Evolutionary conservation across 495 filamentous ascomycete species (phyloP), one percentile per base, ranked within the genome.

Genomic region (Daldinia childiae): DNA sequence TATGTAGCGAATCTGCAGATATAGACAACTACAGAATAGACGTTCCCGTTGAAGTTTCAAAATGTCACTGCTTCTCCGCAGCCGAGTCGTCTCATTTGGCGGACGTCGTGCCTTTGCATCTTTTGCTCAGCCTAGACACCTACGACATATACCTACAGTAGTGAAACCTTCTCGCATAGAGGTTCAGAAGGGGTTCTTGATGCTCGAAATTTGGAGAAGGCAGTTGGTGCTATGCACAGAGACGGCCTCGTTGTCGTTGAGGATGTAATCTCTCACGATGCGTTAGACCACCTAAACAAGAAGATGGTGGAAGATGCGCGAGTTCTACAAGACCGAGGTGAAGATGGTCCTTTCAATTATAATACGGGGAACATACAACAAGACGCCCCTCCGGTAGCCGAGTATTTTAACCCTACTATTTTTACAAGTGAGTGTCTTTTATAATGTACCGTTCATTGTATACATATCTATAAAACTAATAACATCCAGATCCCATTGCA

Each of bases 171-270:
- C 71, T 11, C 45, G 8, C 5, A 8, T 30, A 15, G 71, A 73
- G 27, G 38, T 15, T 6, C 32, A 59, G 21, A 69, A 69, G 4
- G 71, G 66, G 6, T 0, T 7, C 66, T 73, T 1, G 61, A 69
- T 8, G 61, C 57, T 41, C 70, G 79, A 38, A 86, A 86, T 62
- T 69, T 87, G 12, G 84, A 87, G 66, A 79, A 83, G 74, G 87
- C 86, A 68, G 78, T 87, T 7, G 80, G 82, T 11, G 78, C 79
- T 39, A 66, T 88, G 3, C 78, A 87, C 62, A 62, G 77, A 11
- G 86, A 90, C 74, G 89, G 87, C 52, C 82, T 90, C 32, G 84
- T 90, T 52, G 86, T 90, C n/a, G 80, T 88, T 19, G 80, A 84
- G 48, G 79, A 86, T 64, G 80, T 82, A 1, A 74, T 88, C 24